These are phyloP conservation scores for Picea sitchensis DNA, from an alignment of 75 land plant genomes.

Conservation along the genomic window DNA sequence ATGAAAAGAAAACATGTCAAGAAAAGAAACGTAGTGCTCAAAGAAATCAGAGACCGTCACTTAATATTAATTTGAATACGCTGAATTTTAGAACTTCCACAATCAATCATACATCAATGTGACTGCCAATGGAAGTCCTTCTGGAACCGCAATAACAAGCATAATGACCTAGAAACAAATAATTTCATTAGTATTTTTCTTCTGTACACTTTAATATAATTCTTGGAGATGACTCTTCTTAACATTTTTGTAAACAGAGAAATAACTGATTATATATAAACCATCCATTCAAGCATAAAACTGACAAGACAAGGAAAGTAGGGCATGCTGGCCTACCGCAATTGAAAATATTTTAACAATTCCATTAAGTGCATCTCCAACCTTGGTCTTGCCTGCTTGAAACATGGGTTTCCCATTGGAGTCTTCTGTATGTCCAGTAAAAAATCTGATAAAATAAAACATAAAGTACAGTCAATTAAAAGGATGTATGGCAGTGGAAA, in stretches of 20 bases:
- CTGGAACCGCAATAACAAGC: slow-evolving; percentile 87
- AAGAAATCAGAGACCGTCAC: not conserved
- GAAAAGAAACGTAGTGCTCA: not conserved
- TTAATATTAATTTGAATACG: not conserved
- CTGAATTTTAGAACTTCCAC: not conserved
- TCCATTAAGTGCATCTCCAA: slow-evolving; percentile 32
- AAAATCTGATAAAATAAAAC: slow-evolving; percentile 23
- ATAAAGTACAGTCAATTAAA: not conserved
- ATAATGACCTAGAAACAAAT: slow-evolving; percentile 59
- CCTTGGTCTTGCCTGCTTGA: slow-evolving; percentile 28
- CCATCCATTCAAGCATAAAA: not conserved
- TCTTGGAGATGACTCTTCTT: not conserved
- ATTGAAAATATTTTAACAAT: slow-evolving; percentile 57
- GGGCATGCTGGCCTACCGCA: slow-evolving; percentile 41
- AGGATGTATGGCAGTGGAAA: not conserved
- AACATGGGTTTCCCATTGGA: slow-evolving; percentile 27
- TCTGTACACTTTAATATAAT: too few species aligned
- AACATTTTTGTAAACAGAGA: not conserved
- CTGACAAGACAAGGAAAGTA: not conserved
- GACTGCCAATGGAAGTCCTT: slow-evolving; percentile 87
- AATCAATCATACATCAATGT: slow-evolving; percentile 66
- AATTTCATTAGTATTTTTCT: not conserved
- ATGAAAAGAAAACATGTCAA: not conserved
- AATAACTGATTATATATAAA: not conserved
- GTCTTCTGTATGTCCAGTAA: slow-evolving; percentile 48